Base-by-base conservation (phyloP, 257 asterid genomes). In the Nicotiana attenuata region DNA sequence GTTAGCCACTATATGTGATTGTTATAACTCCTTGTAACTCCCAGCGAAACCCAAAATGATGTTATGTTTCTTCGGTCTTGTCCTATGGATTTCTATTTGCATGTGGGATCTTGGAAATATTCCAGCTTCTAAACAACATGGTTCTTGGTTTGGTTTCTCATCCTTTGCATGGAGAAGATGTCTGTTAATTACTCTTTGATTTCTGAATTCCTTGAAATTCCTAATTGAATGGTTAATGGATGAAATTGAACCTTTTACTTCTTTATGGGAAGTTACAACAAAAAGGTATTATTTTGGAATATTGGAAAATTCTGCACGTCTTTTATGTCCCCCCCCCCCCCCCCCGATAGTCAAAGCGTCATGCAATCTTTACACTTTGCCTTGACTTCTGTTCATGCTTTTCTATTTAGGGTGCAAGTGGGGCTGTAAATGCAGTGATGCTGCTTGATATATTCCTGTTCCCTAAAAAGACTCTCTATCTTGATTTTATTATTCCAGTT, bases 341-440 rank as follows among this genome's bases (percentile, higher is more conserved):
- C 29, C 19, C 59, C 16, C 16, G 60, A 53, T 57, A 57, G 26
- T 57, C 63, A 57, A 16, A 57, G 60, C 7, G 20, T 69, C 31
- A 68, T 68, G 60, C 47, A 56, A 45, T 73, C 22, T 73, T 22
- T 47, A 47, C 38, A 45, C 31, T 73, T 73, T 73, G 35, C 60
- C 38, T 26, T 24, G 45, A 24, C 79, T 73, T 73, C 79, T 73
- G 15, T 73, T 52, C 57, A 76, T 63, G 57, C 80, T 69, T 55
- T 59, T 77, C 80, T 19, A 82, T 85, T 33, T 80, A 96, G 99
- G 99, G 99, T 78, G 99, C 99, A 55, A 94, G 98, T 78, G 99
- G 97, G 86, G 99, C 99, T 71, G 94, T 94, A 86, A 96, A 92
- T 85, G 98, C 99, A 7, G 87, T 96, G 65, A 80, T 96, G 97